A percentile compares a stretch with the other conserved stretches of the same genome.
These are phyloP conservation scores for Evansstolkia leycettana DNA, from an alignment of 495 filamentous ascomycete species.

Conservation along the genomic window DNA sequence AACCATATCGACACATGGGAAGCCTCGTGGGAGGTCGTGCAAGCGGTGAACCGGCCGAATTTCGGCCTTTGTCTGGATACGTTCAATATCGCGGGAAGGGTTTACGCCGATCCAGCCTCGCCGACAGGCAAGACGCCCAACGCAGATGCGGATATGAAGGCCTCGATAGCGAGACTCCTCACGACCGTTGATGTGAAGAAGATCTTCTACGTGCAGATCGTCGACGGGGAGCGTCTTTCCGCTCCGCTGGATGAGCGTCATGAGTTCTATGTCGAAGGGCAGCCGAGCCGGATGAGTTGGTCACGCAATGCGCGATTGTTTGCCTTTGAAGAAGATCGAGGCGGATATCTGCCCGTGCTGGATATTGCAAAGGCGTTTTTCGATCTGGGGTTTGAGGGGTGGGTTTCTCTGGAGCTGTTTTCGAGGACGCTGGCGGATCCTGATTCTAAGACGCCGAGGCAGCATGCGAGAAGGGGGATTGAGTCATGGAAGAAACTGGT, in stretches of 20 bases:
- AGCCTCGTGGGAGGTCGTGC: constrained; percentile 54
- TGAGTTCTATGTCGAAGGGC: constrained; percentile 46
- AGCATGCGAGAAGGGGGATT: constrained; percentile 53
- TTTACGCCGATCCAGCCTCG: constrained; percentile 58
- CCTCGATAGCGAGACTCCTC: constrained; percentile 45
- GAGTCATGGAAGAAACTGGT: constrained; percentile 48
- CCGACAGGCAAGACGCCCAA: constrained; percentile 40
- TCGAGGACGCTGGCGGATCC: constrained; percentile 49
- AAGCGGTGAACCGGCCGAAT: constrained; percentile 52
- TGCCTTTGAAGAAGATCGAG: constrained; percentile 55
- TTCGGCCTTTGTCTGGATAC: constrained; percentile 73
- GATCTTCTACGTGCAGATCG: constrained; percentile 71
- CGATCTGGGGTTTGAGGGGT: constrained; percentile 57
- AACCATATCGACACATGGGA: constrained; percentile 67
- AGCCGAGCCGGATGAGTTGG: constrained; percentile 69
- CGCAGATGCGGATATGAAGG: constrained; percentile 44
- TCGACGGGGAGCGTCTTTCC: constrained; percentile 55
- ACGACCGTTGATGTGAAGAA: constrained; percentile 48
- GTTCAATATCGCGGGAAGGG: constrained; percentile 65
- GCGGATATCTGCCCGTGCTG: constrained; percentile 57
- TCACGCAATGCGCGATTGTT: constrained; percentile 67
- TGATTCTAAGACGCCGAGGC: constrained; percentile 39
- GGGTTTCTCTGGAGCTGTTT: constrained; percentile 74
- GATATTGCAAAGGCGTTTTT: constrained; percentile 50
- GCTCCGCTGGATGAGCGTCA: constrained; percentile 50